Base-by-base conservation (phyloP, 371 early-diverging fungal genomes). In the Mortierella sp. region DNA sequence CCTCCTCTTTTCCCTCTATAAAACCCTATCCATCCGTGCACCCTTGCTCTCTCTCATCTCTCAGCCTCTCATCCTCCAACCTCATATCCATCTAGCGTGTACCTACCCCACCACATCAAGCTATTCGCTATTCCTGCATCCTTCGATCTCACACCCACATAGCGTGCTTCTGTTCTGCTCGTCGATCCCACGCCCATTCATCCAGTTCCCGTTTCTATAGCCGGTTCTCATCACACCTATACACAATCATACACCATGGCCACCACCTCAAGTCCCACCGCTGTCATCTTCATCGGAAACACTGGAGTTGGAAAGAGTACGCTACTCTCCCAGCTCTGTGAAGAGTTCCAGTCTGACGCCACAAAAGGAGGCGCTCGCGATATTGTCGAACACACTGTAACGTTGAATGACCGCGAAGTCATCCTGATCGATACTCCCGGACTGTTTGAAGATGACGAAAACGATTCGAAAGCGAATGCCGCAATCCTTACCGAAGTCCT, bases 341-440 rank as follows among this genome's bases (percentile, higher is more conserved):
- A 34, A 4, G 34, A 34, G 7, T 47, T 54, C 24, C 44, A 9
- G 1, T 29, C 3, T 1, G 62, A 48, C 8, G 13, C n/a, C 19
- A 62, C 54, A 16, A 47, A 19, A 28, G 48, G n/a, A 19, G 43
- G 53, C 25, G 1, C 34, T 34, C n/a, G n/a, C n/a, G n/a, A n/a
- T n/a, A n/a, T n/a, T n/a, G n/a, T n/a, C 24, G 53, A 45, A 13
- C 21, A 41, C 3, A 10, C 0, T 3, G 53, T 60, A 1, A 21
- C 10, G 0, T 17, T 60, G 17, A 14, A 29, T 2, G 53, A 44
- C 31, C 17, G 34, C 19, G 2, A 16, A 0, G 46, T 62, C 8
- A 17, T 45, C 7, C 39, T 62, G 37, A 47, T 54, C 16, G 54
- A 62, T 19, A 39, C 46, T 17, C 62, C 62, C 1, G 62, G 62